A percentile compares a stretch with the other conserved stretches of the same genome.
phyloP scores from a whole-genome alignment of 2,329 filamentous ascomycete genomes.

The Penicillium freii region DNA sequence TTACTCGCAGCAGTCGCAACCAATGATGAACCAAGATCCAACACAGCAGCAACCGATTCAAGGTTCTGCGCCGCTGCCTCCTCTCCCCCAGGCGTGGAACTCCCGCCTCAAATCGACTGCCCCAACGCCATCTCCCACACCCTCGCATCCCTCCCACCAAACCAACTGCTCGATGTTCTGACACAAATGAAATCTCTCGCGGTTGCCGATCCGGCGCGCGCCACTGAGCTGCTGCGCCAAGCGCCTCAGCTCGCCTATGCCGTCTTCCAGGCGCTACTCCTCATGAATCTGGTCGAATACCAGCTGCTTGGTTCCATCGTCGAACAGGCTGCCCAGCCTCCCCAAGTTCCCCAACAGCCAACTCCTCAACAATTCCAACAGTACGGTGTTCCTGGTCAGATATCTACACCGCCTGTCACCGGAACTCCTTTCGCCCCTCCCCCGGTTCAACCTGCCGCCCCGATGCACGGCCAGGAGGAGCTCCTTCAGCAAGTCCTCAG shows the following conservation, averaged over 20 bases:
- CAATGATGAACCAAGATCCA: slow-evolving; percentile 36
- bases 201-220: slow-evolving; percentile 75
- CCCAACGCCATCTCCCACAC: slow-evolving; percentile 91
- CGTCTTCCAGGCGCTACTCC: slow-evolving; percentile 87
- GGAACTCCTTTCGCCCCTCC: slow-evolving; percentile 46
- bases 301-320: slow-evolving; percentile 78
- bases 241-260: slow-evolving; percentile 92
- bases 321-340: slow-evolving; percentile 55
- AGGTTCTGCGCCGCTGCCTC: slow-evolving; percentile 62
- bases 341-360: slow-evolving; percentile 40
- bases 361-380: slow-evolving; percentile 37
- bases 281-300: slow-evolving; percentile 89
- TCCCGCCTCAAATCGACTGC: slow-evolving; percentile 77
- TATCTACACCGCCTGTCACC: slow-evolving; percentile 53
- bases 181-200: slow-evolving; percentile 91
- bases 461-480: slow-evolving; percentile 62
- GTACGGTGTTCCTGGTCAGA: slow-evolving; percentile 45
- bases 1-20: slow-evolving; percentile 45
- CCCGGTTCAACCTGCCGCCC: slow-evolving; percentile 43
- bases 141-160: slow-evolving; percentile 77
- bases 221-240: slow-evolving; percentile 80
- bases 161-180: slow-evolving; percentile 89
- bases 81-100: slow-evolving; percentile 77
- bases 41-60: slow-evolving; percentile 38
- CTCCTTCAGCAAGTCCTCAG: slow-evolving; percentile 78